Percentiles rank a stretch among this genome's conserved stretches.
phyloP scores from a whole-genome alignment of 2,329 filamentous ascomycete genomes.

The Ceratocystis destructans region DNA sequence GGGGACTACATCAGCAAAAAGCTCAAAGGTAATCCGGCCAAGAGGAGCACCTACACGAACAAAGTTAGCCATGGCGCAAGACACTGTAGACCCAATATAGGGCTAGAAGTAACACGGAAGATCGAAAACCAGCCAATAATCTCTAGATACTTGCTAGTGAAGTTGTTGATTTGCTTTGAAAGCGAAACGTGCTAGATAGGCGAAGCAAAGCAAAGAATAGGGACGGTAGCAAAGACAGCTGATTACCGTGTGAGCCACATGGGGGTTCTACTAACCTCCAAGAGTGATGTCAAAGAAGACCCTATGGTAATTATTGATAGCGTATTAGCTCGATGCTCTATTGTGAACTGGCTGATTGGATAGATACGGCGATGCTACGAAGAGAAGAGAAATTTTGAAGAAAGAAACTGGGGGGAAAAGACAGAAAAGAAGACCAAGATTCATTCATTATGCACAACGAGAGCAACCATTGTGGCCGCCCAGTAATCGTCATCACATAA shows the following conservation, averaged over 20 bases:
- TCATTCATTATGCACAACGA: too few relatives aligned
- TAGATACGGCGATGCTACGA: too few relatives aligned
- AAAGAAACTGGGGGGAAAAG: too few relatives aligned
- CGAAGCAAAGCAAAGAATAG: too few relatives aligned
- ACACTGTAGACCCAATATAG: not conserved
- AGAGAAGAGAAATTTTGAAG: too few relatives aligned
- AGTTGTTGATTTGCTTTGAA: too few relatives aligned
- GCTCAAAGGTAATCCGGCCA: constrained; percentile 77
- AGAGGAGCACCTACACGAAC: constrained; percentile 56
- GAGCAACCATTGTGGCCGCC: too few relatives aligned
- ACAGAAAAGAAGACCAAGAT: too few relatives aligned
- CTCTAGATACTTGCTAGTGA: too few relatives aligned
- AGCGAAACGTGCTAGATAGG: too few relatives aligned
- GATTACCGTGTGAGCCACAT: not conserved
- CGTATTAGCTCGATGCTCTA: not conserved
- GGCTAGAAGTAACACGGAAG: not conserved
- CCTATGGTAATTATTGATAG: constrained; percentile 24
- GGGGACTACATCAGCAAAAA: constrained; percentile 73
- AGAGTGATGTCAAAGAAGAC: constrained; percentile 70
- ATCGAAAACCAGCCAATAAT: not conserved
- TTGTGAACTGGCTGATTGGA: too few relatives aligned
- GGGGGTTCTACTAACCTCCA: constrained; percentile 45
- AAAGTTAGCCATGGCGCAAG: not conserved
- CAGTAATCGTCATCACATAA: too few relatives aligned
- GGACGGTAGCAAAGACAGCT: not conserved